Conservation (phyloP, 352 stramenopile species). For the Globisporangium rhizosaccharum region DNA sequence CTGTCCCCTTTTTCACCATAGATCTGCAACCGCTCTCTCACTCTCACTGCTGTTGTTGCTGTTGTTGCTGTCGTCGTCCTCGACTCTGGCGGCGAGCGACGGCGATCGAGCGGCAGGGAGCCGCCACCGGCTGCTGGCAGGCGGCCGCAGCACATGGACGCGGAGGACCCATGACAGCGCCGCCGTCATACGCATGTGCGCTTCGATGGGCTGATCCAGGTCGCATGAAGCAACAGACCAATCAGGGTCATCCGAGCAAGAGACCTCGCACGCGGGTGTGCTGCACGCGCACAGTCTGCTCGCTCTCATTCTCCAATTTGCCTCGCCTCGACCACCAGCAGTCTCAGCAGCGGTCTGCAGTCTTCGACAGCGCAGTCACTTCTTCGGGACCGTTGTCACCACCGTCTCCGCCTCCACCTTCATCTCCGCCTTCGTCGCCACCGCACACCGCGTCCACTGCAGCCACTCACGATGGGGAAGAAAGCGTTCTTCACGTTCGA, state of each 20-base stretch:
- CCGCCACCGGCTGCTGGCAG: neutral
- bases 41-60: neutral
- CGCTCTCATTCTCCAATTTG: neutral
- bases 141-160: neutral
- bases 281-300: neutral
- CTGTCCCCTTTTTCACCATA: neutral
- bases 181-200: neutral
- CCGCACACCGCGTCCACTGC: neutral
- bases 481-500: slow-evolving; percentile 3
- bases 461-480: neutral
- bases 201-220: neutral
- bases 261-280: neutral
- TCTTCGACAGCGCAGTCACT: too few species aligned
- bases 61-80: neutral
- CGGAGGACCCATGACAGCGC: neutral
- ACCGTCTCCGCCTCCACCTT: neutral
- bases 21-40: neutral
- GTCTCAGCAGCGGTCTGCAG: neutral
- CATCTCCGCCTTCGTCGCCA: neutral
- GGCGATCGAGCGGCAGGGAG: neutral
- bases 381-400: neutral
- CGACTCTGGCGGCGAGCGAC: neutral
- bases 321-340: neutral
- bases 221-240: neutral
- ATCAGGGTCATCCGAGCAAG: neutral